phyloP scores from a whole-genome alignment of 345 rosid genomes.

The Pelargonium nanum region DNA sequence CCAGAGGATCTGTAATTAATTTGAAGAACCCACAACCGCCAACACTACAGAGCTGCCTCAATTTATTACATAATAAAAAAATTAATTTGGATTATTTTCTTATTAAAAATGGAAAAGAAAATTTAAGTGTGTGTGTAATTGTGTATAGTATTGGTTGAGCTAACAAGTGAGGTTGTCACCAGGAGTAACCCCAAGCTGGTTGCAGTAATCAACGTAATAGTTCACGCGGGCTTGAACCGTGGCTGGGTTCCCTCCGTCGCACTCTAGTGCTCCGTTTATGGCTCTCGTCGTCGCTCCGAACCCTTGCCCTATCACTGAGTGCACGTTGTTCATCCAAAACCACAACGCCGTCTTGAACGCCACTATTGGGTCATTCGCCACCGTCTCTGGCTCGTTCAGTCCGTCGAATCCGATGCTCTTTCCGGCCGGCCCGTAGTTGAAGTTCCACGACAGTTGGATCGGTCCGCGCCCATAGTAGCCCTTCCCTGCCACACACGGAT shows the following conservation, averaged over 20 bases:
- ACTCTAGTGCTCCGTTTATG: constrained; percentile 7
- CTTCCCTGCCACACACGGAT: constrained; percentile 6
- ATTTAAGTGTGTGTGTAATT: no score
- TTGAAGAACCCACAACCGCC: no score
- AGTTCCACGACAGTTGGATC: constrained; percentile 11
- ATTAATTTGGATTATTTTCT: no score
- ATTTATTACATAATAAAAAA: no score
- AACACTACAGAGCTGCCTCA: no score
- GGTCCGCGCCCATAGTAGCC: constrained; percentile 11
- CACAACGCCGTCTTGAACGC: constrained; percentile 7
- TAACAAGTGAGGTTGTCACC: constrained; percentile 6
- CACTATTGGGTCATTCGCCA: constrained; percentile 7
- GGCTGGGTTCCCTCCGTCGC: neutral
- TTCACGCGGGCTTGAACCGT: constrained; percentile 3
- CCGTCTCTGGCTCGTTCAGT: constrained; percentile 6
- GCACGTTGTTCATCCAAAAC: constrained; percentile 8
- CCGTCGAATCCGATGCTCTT: constrained; percentile 7
- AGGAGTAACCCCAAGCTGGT: constrained; percentile 2
- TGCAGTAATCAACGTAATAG: constrained; percentile 5
- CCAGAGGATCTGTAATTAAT: no score
- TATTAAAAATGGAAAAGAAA: no score
- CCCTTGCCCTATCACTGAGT: constrained; percentile 1
- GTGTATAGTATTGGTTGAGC: neutral
- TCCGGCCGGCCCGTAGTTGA: constrained; percentile 10
- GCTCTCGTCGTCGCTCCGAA: constrained; percentile 4